These are phyloP conservation scores for Rubroboletus pulcherrimus DNA, from an alignment of 768 basidiomycete species.

Conservation along the genomic window DNA sequence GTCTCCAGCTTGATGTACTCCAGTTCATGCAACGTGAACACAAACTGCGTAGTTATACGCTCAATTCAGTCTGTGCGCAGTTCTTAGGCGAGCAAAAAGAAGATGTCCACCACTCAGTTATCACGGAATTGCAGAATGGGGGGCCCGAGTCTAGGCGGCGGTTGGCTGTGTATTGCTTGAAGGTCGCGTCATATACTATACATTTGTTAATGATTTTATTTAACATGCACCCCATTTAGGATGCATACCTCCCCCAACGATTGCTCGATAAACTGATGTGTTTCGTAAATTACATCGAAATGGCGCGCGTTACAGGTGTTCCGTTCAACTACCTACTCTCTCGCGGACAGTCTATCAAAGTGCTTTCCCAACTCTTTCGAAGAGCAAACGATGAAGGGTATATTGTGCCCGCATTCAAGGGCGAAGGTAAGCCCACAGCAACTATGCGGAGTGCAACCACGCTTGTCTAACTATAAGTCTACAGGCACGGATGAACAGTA, in stretches of 20 bases:
- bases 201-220: not conserved
- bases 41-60: constrained; percentile 93
- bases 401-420: constrained; percentile 78
- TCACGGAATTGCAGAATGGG: constrained; percentile 96
- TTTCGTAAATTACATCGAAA: constrained; percentile 96
- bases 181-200: constrained; percentile 45
- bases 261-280: constrained; percentile 98
- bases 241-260: constrained; percentile 96
- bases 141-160: constrained; percentile 90
- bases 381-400: constrained; percentile 92
- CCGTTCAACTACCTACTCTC: constrained; percentile 95
- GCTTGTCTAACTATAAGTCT: not conserved
- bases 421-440: constrained; percentile 57
- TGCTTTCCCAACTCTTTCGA: constrained; percentile 91
- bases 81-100: constrained; percentile 99
- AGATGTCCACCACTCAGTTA: constrained; percentile 97
- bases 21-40: constrained; percentile 99
- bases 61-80: constrained; percentile 96
- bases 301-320: constrained; percentile 99
- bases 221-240: constrained; percentile 43
- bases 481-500: constrained; percentile 92
- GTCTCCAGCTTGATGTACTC: constrained; percentile 91
- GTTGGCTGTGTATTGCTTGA: constrained; percentile 95
- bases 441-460: not conserved
- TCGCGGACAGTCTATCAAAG: constrained; percentile 97